phyloP scores from a whole-genome alignment of 345 rosid genomes.

The Aegle marmelos region DNA sequence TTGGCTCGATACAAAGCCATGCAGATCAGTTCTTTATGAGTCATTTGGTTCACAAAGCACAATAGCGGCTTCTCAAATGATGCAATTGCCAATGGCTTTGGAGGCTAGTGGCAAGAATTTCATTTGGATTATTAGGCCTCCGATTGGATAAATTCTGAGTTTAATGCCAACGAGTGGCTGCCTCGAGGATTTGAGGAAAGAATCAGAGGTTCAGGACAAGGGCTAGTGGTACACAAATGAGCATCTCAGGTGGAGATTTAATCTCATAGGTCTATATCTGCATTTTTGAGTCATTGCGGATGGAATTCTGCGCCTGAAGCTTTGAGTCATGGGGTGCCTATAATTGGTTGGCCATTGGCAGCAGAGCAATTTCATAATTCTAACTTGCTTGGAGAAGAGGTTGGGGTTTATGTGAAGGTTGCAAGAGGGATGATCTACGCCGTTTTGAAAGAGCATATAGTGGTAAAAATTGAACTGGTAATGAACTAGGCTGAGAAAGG shows the following conservation, averaged over 20 bases:
- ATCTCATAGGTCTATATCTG: conserved; percentile 23
- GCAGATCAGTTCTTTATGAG: conserved; percentile 21
- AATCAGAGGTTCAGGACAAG: conserved; percentile 9
- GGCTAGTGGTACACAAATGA: conserved; percentile 26
- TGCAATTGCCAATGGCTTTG: conserved; percentile 25
- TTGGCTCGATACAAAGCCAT: conserved; percentile 28
- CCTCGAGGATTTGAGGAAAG: conserved; percentile 31
- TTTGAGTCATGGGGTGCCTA: conserved; percentile 23
- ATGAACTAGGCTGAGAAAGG: conserved; percentile 49
- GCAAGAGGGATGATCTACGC: conserved; percentile 23
- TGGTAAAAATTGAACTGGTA: conserved; percentile 41
- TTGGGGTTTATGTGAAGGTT: conserved; percentile 28
- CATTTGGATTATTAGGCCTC: conserved; percentile 38
- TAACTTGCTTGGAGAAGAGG: conserved; percentile 22
- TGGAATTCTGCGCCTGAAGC: conserved; percentile 39
- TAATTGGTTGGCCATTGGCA: conserved; percentile 30
- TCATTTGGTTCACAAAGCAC: conserved; percentile 30
- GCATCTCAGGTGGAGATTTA: conserved; percentile 34
- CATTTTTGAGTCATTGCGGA: conserved; percentile 37
- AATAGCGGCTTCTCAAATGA: conserved; percentile 25
- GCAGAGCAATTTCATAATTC: conserved; percentile 32
- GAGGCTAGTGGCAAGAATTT: conserved; percentile 6
- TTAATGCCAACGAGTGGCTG: conserved; percentile 25
- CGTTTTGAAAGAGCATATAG: conserved; percentile 34
- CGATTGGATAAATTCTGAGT: conserved; percentile 27